A percentile compares a stretch with the other conserved stretches of the same genome.
These are phyloP conservation scores for Trypanosoma platydactyli DNA, from an alignment of 208 protist species.

Conservation along the genomic window DNA sequence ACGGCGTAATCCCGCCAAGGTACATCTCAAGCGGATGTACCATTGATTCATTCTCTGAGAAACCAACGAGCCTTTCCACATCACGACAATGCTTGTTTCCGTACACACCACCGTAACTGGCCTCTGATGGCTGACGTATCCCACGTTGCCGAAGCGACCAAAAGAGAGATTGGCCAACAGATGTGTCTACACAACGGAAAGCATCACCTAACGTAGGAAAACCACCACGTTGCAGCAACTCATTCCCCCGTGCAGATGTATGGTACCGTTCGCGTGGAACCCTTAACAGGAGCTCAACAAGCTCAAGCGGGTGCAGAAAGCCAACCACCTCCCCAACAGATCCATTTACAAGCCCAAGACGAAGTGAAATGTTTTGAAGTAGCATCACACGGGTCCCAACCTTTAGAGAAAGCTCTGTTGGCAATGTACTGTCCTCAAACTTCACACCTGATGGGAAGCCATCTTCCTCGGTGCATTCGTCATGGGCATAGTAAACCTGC, in stretches of 20 bases:
- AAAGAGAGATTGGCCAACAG: conserved; percentile 35
- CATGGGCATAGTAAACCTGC: conserved; percentile 35
- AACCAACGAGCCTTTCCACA: conserved; percentile 30
- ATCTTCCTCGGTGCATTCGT: conserved; percentile 23
- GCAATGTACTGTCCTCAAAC: conserved; percentile 59
- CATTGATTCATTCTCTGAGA: background rate
- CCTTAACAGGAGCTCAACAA: conserved; percentile 50
- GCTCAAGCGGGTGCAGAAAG: conserved; percentile 79
- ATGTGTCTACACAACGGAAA: conserved; percentile 58
- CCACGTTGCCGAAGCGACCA: conserved; percentile 33
- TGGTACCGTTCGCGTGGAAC: conserved; percentile 24
- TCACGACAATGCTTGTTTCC: conserved; percentile 28
- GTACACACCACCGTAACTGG: conserved; percentile 46
- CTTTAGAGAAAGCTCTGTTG: conserved; percentile 48
- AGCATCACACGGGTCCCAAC: conserved; percentile 75
- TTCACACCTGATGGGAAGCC: conserved; percentile 25
- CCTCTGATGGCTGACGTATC: conserved; percentile 2
- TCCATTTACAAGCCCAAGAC: conserved; percentile 72
- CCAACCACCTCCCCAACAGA: conserved; percentile 61
- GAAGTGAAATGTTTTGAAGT: conserved; percentile 60
- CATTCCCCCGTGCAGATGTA: conserved; percentile 28
- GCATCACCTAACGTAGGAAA: conserved; percentile 47
- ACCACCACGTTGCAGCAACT: conserved; percentile 42
- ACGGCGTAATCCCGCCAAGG: conserved; percentile 29
- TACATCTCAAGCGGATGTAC: conserved; percentile 30